Evolutionary conservation across 2,329 filamentous ascomycete species (phyloP).

Genomic region (Metarhizium anisopliae): DNA sequence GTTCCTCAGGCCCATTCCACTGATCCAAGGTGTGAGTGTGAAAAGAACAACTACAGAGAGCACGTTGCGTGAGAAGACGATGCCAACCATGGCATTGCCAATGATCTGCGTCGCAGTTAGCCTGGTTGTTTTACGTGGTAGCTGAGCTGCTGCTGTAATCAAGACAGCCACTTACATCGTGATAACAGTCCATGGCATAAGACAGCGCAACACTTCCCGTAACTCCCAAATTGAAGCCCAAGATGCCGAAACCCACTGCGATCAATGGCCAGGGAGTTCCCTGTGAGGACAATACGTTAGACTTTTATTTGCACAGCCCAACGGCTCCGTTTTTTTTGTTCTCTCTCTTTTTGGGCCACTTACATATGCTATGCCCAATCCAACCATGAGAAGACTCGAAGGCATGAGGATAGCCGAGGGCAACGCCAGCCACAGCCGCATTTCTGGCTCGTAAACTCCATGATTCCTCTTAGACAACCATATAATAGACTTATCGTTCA

Average conservation of each 20-base stretch:
- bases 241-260: conserved; percentile 12
- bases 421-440: conserved; percentile 24
- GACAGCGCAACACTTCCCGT: background rate
- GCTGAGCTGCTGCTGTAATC: background rate
- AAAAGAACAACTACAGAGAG: background rate
- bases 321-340: background rate
- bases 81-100: background rate
- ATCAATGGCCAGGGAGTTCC: conserved; percentile 29
- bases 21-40: background rate
- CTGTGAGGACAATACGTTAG: conserved; percentile 10
- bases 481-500: conserved; percentile 28
- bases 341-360: background rate
- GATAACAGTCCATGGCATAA: background rate
- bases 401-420: conserved; percentile 18
- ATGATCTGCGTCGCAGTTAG: background rate
- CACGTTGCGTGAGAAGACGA: conserved; percentile 12
- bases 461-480: conserved; percentile 25
- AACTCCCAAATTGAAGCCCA: background rate
- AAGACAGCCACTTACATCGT: background rate
- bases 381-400: conserved; percentile 27
- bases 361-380: conserved; percentile 22
- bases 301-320: background rate
- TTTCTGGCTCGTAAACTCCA: conserved; percentile 33
- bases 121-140: background rate
- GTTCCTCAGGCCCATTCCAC: background rate